phyloP scores from a whole-genome alignment of 164 flowering plant genomes.

The Berberis vulgaris region DNA sequence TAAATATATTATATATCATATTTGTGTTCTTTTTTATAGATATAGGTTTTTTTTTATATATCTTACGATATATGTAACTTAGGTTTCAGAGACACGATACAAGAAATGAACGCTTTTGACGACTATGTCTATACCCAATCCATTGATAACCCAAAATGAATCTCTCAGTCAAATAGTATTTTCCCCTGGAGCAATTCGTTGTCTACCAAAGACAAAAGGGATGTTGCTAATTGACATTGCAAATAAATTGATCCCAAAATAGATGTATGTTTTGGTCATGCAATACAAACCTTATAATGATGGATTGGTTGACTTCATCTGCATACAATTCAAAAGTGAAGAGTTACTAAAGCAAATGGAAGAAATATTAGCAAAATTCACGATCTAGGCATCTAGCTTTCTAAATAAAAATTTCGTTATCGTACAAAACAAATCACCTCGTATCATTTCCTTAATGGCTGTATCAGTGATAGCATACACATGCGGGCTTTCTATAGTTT shows the following conservation, averaged over 20 bases:
- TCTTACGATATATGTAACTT: too few species aligned
- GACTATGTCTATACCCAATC: too few species aligned
- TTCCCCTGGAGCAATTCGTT: too few species aligned
- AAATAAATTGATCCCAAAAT: neutral
- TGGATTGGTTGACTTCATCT: constrained; percentile 99
- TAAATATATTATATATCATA: too few species aligned
- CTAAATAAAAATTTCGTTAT: neutral
- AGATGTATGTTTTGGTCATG: neutral
- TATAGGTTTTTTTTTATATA: too few species aligned
- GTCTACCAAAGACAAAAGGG: too few species aligned
- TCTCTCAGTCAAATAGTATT: too few species aligned
- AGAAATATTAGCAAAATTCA: too few species aligned
- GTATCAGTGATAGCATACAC: constrained; percentile 97
- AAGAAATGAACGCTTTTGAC: too few species aligned
- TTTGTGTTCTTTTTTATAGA: too few species aligned
- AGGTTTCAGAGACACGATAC: too few species aligned
- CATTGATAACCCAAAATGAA: too few species aligned
- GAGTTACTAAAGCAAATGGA: neutral
- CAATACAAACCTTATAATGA: constrained; percentile 85
- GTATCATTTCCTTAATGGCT: constrained; percentile 91
- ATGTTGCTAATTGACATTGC: neutral
- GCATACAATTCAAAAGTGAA: constrained; percentile 26
- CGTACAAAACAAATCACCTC: constrained; percentile 46
- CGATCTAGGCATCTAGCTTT: neutral
- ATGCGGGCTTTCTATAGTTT: constrained; percentile 74